A percentile compares a stretch with the other conserved stretches of the same genome.
phyloP scores from a whole-genome alignment of 208 protist genomes.

The Polymyxa betae region DNA sequence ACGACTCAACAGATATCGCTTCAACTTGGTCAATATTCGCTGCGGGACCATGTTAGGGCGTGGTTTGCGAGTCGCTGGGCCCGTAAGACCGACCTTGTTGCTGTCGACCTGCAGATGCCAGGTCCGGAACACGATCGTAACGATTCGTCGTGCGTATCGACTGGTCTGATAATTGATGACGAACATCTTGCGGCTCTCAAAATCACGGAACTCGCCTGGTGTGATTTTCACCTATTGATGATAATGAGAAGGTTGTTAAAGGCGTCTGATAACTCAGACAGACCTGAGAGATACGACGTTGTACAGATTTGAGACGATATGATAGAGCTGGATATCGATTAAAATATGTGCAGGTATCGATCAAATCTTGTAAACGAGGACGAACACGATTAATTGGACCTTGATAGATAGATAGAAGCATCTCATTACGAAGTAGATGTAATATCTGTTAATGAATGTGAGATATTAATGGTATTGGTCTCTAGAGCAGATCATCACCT shows the following conservation, averaged over 20 bases:
- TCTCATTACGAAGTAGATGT: constrained; percentile 27
- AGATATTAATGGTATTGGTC: not conserved
- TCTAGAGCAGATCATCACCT: not conserved
- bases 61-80: not conserved
- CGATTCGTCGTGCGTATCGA: not conserved
- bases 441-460: not conserved
- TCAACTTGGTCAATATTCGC: not conserved
- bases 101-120: not conserved
- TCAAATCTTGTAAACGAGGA: not conserved
- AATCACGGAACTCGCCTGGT: not conserved
- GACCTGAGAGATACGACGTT: not conserved
- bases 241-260: not conserved
- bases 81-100: not conserved
- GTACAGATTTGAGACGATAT: not conserved
- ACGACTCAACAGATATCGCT: not conserved
- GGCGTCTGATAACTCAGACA: not conserved
- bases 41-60: not conserved
- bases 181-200: constrained; percentile 16
- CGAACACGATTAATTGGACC: not conserved
- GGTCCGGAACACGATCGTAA: not conserved
- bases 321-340: not conserved
- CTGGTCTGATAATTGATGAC: constrained; percentile 25
- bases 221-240: not conserved
- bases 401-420: constrained; percentile 3
- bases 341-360: not conserved